Base-by-base conservation (phyloP, 2,329 filamentous ascomycete genomes). In the Monilinia aucupariae region DNA sequence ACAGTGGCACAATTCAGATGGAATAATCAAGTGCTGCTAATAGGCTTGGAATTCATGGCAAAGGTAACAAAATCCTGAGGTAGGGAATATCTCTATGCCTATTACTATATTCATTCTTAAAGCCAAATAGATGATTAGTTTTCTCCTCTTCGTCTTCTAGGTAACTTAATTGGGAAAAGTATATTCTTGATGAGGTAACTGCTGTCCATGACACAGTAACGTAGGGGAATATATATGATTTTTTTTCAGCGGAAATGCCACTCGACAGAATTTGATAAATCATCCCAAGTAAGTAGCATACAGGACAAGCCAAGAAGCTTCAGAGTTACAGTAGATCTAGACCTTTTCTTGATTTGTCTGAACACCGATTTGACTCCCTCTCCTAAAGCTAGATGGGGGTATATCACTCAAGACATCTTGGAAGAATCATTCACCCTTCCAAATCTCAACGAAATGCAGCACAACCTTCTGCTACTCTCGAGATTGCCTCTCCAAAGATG, bases 401-500 rank as follows among this genome's bases (percentile, higher is more conserved):
- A 10, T 9, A 47, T 47, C 9, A 47, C 13, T 4, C 22, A 22
- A 15, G 37, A 2, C 4, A 17, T 39, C 2, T 15, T 15, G 10
- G 8, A 27, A n/a, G 10, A 47, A 9, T 2, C 43, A 9, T 12
- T n/a, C 17, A 7, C 9, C 20, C 2, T 43, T 9, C 7, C n/a
- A n/a, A 20, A 2, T 43, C n/a, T 6, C 17, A 3, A 43, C 17
- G 1, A 20, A 43, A n/a, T n/a, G 17, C 20, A 43, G 20, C 17
- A n/a, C 8, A n/a, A 10, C 8, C 10, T n/a, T 56, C 41, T 55
- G 17, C 53, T 55, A 25, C 6, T 20, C 30, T 43, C 41, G 25
- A n/a, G 27, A 34, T 55, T 55, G 59, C 17, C 10, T 34, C 41
- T 61, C 39, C 27, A 61, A 34, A n/a, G 59, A 61, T 32, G 50